These are phyloP conservation scores for Dictyophora rubrovolvata DNA, from an alignment of 768 basidiomycete species.

Conservation along the genomic window DNA sequence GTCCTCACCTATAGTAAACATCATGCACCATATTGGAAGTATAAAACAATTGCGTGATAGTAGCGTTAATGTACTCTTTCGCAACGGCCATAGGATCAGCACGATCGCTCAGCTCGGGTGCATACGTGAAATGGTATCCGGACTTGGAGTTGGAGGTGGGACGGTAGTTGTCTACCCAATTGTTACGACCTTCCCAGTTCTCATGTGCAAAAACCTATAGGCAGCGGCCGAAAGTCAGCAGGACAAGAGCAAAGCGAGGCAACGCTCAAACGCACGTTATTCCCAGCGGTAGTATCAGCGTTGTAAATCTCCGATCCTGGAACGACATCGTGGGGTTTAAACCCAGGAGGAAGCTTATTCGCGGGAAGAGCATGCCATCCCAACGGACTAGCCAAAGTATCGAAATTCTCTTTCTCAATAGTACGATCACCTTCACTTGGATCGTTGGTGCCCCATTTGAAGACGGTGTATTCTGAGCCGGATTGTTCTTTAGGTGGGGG, in stretches of 20 bases:
- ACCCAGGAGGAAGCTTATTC: constrained; percentile 46
- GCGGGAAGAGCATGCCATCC: constrained; percentile 89
- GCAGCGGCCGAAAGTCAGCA: not conserved
- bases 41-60: constrained; percentile 85
- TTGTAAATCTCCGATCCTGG: constrained; percentile 29
- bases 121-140: constrained; percentile 66
- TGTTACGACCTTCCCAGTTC: constrained; percentile 72
- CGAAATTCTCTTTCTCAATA: constrained; percentile 55
- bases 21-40: constrained; percentile 76
- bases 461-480: constrained; percentile 53
- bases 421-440: constrained; percentile 59
- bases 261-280: constrained; percentile 50
- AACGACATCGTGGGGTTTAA: constrained; percentile 16
- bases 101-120: constrained; percentile 47
- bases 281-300: constrained; percentile 77
- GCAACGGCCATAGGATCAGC: constrained; percentile 60
- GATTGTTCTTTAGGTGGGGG: constrained; percentile 27
- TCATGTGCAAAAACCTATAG: constrained; percentile 80
- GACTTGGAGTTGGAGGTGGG: constrained; percentile 51
- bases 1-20: constrained; percentile 56
- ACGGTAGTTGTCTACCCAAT: constrained; percentile 65
- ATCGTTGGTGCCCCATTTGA: constrained; percentile 78
- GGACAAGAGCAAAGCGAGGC: not conserved
- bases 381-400: constrained; percentile 68
- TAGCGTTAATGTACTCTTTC: constrained; percentile 74